These are phyloP conservation scores for Aureobasidium vineae DNA, from an alignment of 2,329 filamentous ascomycete genomes.

Conservation along the genomic window DNA sequence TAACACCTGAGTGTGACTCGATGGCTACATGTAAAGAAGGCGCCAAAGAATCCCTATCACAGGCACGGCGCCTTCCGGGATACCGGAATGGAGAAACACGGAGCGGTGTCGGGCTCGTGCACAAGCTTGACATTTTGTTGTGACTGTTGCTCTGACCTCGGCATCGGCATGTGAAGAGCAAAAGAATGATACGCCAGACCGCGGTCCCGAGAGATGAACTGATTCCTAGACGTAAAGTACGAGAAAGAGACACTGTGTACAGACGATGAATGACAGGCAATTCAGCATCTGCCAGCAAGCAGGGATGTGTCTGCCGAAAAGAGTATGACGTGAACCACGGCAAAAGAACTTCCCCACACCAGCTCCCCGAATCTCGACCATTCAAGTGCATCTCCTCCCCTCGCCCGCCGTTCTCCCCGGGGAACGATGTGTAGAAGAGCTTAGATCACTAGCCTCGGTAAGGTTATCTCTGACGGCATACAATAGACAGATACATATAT, in stretches of 20 bases:
- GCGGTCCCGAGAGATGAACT: not conserved
- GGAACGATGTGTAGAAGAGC: conserved; percentile 5
- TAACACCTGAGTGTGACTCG: conserved; percentile 17
- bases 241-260: not conserved
- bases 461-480: conserved; percentile 21
- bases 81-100: conserved; percentile 3
- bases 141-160: conserved; percentile 22
- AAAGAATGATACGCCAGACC: not conserved
- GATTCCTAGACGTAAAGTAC: not conserved
- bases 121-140: conserved; percentile 15
- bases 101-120: conserved; percentile 11
- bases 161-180: conserved; percentile 21
- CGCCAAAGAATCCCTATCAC: not conserved
- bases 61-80: conserved; percentile 17
- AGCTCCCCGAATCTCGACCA: not conserved
- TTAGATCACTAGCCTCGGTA: conserved; percentile 24
- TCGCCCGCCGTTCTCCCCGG: conserved; percentile 23
- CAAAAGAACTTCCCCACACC: conserved; percentile 20
- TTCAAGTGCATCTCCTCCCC: conserved; percentile 1
- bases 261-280: not conserved
- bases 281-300: not conserved
- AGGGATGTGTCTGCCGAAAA: not conserved
- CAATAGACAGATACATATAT: conserved; percentile 21
- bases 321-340: conserved; percentile 18
- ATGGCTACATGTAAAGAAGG: conserved; percentile 18